Base-by-base conservation (phyloP, 1,284 basidiomycete species). In the Coniferiporia sulphurascens region DNA sequence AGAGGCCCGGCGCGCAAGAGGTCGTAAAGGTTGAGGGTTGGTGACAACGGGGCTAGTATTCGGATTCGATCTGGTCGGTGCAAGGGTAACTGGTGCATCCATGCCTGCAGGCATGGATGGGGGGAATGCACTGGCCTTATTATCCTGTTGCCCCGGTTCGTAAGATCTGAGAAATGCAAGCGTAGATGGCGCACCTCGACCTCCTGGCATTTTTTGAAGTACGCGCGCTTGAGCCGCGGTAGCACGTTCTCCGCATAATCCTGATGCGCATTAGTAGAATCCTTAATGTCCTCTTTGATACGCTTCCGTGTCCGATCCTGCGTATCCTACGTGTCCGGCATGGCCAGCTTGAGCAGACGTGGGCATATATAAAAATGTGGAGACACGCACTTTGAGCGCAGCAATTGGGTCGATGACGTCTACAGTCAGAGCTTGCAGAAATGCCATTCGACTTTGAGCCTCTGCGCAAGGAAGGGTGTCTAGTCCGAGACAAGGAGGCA, bases 231-330 rank as follows among this genome's bases (percentile, higher is more conserved):
- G 50, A 95, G 74, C 67, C 85, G 87, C 0, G 91, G 91, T 6
- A 95, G 76, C 17, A 80, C 76, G 58, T 79, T 82, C 67, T 91
- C 89, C 10, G 85, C 85, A 69, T 87, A 93, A 21, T 95, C 92
- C 34, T 81, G 80, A 72, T 95, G 93, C 17, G 86, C 82, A 59
- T 72, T 66, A 13, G 78, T 78, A 0, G 92, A 91, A 7, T 83
- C 82, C 71, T 92, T 94, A 63, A 94, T 73, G 68, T 94, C 92
- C 65, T 95, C 92, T 66, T 89, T 89, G 69, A 96, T 89, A n/a
- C 91, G 85, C 70, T 90, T 91, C 34, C 90, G 81, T 27, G 92
- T 94, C 44, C 93, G 83, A 57, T 91, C 89, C 76, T 95, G 93
- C 7, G 87, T 89, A 64, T 94, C 92, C 87, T 92, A 60, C 17